A percentile compares a stretch with the other conserved stretches of the same genome.
Conservation (phyloP, 2,329 filamentous ascomycete species). For the Trichoderma sp. region DNA sequence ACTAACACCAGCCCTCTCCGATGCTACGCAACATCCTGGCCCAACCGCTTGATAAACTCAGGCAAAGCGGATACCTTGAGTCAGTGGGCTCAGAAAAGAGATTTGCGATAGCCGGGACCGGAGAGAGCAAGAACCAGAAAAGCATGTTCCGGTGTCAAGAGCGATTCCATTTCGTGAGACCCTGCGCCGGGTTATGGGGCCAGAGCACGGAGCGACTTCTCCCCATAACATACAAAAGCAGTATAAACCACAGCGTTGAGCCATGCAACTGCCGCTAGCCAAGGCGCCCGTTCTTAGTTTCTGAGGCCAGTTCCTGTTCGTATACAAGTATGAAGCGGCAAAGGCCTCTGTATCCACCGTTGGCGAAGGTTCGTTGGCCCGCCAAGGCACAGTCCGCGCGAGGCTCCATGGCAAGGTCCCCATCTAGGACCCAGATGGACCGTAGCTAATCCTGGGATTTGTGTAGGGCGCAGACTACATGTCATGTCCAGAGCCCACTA, state of each 20-base stretch:
- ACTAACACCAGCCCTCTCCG: background rate
- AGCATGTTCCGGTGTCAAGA: background rate
- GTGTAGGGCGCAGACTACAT: background rate
- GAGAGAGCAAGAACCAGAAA: background rate
- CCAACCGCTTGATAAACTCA: slow-evolving; percentile 7
- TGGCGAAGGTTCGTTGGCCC: background rate
- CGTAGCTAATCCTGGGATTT: slow-evolving; percentile 9
- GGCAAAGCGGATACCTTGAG: slow-evolving; percentile 3
- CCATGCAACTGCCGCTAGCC: background rate
- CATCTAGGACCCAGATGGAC: slow-evolving; percentile 10
- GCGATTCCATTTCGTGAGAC: slow-evolving; percentile 6
- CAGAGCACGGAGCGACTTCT: background rate
- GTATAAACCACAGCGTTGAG: background rate
- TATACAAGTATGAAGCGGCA: background rate
- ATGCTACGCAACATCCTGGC: slow-evolving; percentile 6
- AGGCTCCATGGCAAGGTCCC: slow-evolving; percentile 1
- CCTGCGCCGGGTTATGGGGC: background rate
- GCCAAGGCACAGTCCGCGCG: slow-evolving; percentile 6
- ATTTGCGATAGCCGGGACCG: slow-evolving; percentile 16
- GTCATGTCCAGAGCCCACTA: background rate
- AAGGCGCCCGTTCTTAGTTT: background rate
- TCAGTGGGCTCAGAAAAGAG: background rate
- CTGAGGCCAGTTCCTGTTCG: background rate
- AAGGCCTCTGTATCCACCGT: background rate
- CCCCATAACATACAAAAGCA: slow-evolving; percentile 15